Base-by-base conservation (phyloP, 2,329 filamentous ascomycete genomes). In the Trichophyton benhamiae region DNA sequence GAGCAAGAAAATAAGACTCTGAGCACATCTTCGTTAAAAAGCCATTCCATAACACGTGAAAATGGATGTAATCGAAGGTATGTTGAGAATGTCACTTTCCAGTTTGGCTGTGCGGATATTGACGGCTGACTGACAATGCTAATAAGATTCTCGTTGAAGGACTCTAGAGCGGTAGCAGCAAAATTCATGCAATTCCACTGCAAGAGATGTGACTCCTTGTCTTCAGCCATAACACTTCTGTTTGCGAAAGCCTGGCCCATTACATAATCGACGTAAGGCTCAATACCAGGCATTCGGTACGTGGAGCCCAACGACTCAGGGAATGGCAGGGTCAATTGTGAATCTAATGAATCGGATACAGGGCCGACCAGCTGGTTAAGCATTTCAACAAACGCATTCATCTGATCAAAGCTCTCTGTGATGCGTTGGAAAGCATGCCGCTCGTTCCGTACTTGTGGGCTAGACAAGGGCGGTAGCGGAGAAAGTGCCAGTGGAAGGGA, bases 21-120 rank as follows among this genome's bases (percentile, higher is more conserved):
- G 68, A 95, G 84, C 22, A 96, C 89, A 65, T 87, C 89, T 69
- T 95, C 89, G 70, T 95, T 96, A 74, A 95, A 96, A 75, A 99
- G 83, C 91, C 94, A 97, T 71, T 99, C 94, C 88, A 97, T 96
- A 15, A 95, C 87, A 63, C 95, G 85, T 2, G 89, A 86, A 69
- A 97, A 99, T 0, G 95, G 92, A 75, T 99, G 95, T 60, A 96
- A 82, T 25, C 85, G 84, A 62, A 94, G 85, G 71, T 99, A 99
- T 4, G 83, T 82, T 58, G 85, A 83, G 2, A 86, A 87, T 3
- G 89, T 82, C 3, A 58, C 48, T 82, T 72, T 82, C 65, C 95
- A 89, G 15, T 87, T 83, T 8, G 82, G 76, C 71, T 96, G 91
- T 15, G 95, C 85, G 27, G 83, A 78, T 33, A 95, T 79, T 63